phyloP scores from a whole-genome alignment of 306 rosid genomes.

The Fragaria vesca region DNA sequence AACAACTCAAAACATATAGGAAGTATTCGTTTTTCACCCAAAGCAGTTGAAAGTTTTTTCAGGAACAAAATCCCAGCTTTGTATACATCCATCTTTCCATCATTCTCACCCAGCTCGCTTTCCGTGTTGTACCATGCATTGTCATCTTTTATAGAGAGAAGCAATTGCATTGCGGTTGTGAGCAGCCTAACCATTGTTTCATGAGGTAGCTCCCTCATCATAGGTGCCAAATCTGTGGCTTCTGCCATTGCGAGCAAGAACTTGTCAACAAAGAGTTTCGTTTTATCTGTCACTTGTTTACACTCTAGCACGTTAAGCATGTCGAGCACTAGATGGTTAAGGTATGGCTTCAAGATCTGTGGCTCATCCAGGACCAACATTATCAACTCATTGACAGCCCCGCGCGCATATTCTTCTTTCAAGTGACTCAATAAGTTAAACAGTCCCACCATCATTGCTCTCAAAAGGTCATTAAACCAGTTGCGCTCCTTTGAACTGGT shows the following conservation, averaged over 20 bases:
- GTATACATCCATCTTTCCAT: slow-evolving; percentile 1
- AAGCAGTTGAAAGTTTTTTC: slow-evolving; percentile 11
- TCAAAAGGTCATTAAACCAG: slow-evolving; percentile 20
- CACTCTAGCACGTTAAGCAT: slow-evolving; percentile 15
- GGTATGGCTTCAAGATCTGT: slow-evolving; percentile 15
- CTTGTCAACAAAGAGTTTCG: slow-evolving; percentile 13
- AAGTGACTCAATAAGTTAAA: slow-evolving; percentile 13
- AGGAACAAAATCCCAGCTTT: not conserved
- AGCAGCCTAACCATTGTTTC: slow-evolving; percentile 9
- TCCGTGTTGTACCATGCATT: not conserved
- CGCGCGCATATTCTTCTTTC: slow-evolving; percentile 12
- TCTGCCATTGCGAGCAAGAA: slow-evolving; percentile 17
- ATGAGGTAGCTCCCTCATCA: slow-evolving; percentile 6
- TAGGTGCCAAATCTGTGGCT: slow-evolving; percentile 5
- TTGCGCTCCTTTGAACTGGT: slow-evolving; percentile 1
- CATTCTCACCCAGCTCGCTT: slow-evolving; percentile 11
- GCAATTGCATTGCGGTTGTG: slow-evolving; percentile 9
- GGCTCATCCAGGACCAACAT: slow-evolving; percentile 15
- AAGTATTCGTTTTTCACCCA: not conserved
- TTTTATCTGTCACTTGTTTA: slow-evolving; percentile 5
- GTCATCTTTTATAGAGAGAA: slow-evolving; percentile 9
- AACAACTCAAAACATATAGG: slow-evolving; percentile 13
- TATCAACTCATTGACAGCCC: slow-evolving; percentile 20
- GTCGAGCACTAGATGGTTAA: slow-evolving; percentile 16
- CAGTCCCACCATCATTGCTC: slow-evolving; percentile 21